Percentiles rank a stretch among this genome's conserved stretches.
These are phyloP conservation scores for Collybia nuda DNA, from an alignment of 768 basidiomycete genomes.

Conservation along the genomic window DNA sequence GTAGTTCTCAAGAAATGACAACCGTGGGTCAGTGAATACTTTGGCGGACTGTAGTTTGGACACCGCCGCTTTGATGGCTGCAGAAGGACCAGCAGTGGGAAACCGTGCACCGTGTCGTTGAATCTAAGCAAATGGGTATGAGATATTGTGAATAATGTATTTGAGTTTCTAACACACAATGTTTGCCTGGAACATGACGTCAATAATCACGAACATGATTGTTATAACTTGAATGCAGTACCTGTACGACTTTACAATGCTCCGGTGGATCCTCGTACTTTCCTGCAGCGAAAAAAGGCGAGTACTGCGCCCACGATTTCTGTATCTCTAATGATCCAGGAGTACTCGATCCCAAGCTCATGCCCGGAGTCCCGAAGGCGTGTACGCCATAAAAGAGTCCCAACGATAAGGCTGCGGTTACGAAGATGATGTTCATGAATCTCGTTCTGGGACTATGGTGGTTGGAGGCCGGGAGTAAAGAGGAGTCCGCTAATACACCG, in stretches of 20 bases:
- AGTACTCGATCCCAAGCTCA: neutral
- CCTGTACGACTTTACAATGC: constrained; percentile 57
- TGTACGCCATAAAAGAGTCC: constrained; percentile 2
- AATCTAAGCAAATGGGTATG: constrained; percentile 41
- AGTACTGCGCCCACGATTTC: constrained; percentile 57
- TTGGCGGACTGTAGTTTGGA: constrained; percentile 50
- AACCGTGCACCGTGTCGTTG: constrained; percentile 82
- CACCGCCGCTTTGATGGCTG: constrained; percentile 45
- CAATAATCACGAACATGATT: neutral
- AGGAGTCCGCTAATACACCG: no score
- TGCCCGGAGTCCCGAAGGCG: neutral
- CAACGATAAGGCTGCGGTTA: constrained; percentile 8
- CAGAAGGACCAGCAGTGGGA: constrained; percentile 54
- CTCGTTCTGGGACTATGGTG: neutral
- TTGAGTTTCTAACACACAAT: constrained; percentile 43
- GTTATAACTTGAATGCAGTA: constrained; percentile 18
- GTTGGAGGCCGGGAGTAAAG: no score
- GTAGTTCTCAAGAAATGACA: constrained; percentile 61
- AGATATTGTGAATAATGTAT: neutral
- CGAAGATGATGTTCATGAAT: constrained; percentile 5
- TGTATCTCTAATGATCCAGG: constrained; percentile 11
- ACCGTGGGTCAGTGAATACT: constrained; percentile 39
- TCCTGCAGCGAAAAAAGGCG: constrained; percentile 54
- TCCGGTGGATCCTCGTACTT: constrained; percentile 45
- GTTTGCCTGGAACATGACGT: constrained; percentile 43